phyloP scores from a whole-genome alignment of 2,329 filamentous ascomycete genomes.

The Lachnellula occidentalis region DNA sequence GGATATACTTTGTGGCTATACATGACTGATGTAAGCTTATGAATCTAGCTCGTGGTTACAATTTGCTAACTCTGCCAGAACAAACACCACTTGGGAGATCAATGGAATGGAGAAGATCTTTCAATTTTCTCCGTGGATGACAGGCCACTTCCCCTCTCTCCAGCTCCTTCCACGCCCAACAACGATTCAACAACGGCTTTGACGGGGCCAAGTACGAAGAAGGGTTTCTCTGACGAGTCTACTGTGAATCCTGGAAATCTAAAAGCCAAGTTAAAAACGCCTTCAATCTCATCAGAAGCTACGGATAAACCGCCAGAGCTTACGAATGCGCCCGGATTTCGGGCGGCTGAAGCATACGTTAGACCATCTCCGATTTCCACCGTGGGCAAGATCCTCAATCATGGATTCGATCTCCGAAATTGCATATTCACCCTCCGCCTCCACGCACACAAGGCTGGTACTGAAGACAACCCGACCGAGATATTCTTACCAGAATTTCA shows the following conservation, averaged over 20 bases:
- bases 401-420: conserved; percentile 76
- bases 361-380: conserved; percentile 75
- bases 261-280: conserved; percentile 63
- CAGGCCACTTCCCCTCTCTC: conserved; percentile 50
- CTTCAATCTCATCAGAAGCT: conserved; percentile 56
- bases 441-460: conserved; percentile 51
- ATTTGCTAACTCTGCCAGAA: conserved; percentile 47
- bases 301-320: conserved; percentile 50
- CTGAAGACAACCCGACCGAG: conserved; percentile 66
- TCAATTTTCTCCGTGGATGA: conserved; percentile 88
- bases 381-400: conserved; percentile 63
- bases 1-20: conserved; percentile 92
- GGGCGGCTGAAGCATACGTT: conserved; percentile 89
- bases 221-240: conserved; percentile 45
- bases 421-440: conserved; percentile 73
- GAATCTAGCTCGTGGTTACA: conserved; percentile 15
- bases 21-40: conserved; percentile 54
- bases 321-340: conserved; percentile 65
- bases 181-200: conserved; percentile 46
- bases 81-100: conserved; percentile 80
- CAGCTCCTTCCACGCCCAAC: conserved; percentile 40
- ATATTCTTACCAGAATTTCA: conserved; percentile 89
- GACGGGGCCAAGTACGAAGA: conserved; percentile 32
- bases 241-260: conserved; percentile 71
- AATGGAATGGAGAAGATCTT: conserved; percentile 96